phyloP scores from a whole-genome alignment of 2,329 filamentous ascomycete species.

The Davidsoniella eucalypti region DNA sequence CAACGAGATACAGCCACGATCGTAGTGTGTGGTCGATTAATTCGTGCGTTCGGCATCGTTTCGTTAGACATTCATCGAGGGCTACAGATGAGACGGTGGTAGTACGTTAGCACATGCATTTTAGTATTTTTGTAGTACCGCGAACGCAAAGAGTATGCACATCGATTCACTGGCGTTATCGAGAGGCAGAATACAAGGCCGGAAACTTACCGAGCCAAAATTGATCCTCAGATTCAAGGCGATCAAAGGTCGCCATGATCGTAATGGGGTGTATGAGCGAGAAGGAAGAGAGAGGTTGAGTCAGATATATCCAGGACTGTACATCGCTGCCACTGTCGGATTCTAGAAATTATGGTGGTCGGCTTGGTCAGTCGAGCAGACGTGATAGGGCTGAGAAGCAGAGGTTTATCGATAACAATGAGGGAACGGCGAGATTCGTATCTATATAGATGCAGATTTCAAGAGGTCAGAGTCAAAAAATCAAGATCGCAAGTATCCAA shows the following conservation, averaged over 20 bases:
- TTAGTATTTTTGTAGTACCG: background rate
- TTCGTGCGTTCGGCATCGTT: constrained; percentile 34
- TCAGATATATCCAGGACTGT: background rate
- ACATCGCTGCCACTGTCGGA: background rate
- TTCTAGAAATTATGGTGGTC: background rate
- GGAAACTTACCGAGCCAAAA: constrained; percentile 64
- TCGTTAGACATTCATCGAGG: constrained; percentile 29
- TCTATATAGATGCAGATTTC: too few species aligned
- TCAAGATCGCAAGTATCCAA: too few species aligned
- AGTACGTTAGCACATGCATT: background rate
- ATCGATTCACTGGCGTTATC: background rate
- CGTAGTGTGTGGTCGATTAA: constrained; percentile 72
- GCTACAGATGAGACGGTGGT: constrained; percentile 21
- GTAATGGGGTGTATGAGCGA: background rate
- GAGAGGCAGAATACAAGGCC: background rate
- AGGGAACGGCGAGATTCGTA: too few species aligned
- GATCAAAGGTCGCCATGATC: constrained; percentile 8
- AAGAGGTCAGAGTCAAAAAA: too few species aligned
- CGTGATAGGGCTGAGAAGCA: background rate
- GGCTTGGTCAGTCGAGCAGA: background rate
- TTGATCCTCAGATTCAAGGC: constrained; percentile 45
- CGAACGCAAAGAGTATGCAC: too few species aligned
- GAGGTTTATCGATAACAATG: too few species aligned
- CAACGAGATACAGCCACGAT: constrained; percentile 64
- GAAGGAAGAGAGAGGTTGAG: background rate